These are phyloP conservation scores for Botrytis cinerea DNA, from an alignment of 2,329 filamentous ascomycete species.

Conservation along the genomic window DNA sequence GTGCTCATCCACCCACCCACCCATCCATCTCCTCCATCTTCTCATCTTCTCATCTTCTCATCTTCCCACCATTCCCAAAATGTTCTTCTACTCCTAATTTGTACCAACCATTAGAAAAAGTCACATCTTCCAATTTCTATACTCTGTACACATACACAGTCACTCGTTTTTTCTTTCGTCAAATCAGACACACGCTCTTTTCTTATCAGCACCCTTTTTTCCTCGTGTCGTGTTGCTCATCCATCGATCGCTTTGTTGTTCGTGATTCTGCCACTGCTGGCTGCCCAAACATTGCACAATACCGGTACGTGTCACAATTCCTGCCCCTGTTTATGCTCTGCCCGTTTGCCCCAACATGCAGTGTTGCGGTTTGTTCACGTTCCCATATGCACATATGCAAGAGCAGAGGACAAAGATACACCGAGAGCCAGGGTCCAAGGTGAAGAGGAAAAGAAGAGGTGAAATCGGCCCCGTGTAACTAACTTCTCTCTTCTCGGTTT, in stretches of 20 bases:
- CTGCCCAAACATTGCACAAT: conserved; percentile 4
- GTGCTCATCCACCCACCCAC: too few relatives aligned
- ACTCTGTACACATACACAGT: neutral
- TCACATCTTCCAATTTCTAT: neutral
- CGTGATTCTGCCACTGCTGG: neutral
- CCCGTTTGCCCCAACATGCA: neutral
- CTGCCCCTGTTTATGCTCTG: conserved; percentile 15
- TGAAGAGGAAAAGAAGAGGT: neutral
- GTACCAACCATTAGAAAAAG: neutral
- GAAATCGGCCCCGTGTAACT: neutral
- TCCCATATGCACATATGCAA: neutral
- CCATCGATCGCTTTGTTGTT: conserved; percentile 7
- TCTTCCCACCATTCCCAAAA: conserved; percentile 14
- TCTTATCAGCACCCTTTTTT: neutral
- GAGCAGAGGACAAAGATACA: neutral
- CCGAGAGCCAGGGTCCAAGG: conserved; percentile 3
- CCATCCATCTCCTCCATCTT: neutral
- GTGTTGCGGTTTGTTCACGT: neutral
- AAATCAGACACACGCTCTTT: neutral
- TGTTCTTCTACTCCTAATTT: neutral
- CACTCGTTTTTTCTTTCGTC: conserved; percentile 9
- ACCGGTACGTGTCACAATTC: conserved; percentile 20
- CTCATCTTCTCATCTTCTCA: neutral
- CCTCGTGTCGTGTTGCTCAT: conserved; percentile 13
- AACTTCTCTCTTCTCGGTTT: conserved; percentile 17